These are phyloP conservation scores for Yamagishiella unicocca DNA, from an alignment of 139 green algal genomes.

Conservation along the genomic window DNA sequence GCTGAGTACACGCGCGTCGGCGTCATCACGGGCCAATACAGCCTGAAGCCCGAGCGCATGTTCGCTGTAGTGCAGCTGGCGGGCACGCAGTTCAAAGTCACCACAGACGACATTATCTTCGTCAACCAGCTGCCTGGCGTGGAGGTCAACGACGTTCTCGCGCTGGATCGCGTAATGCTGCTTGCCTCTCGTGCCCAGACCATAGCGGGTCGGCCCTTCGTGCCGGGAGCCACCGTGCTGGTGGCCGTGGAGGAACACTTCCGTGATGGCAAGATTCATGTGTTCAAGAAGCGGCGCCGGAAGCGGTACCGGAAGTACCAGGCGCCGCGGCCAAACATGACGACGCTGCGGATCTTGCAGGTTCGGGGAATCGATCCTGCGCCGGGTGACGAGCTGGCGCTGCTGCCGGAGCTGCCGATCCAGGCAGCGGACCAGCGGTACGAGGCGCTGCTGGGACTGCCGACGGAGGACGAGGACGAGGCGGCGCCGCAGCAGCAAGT, in stretches of 20 bases:
- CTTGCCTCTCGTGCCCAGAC: conserved; percentile 50
- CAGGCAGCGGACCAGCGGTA: not conserved
- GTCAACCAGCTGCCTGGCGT: conserved; percentile 55
- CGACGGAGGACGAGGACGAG: not conserved
- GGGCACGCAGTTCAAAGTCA: conserved; percentile 65
- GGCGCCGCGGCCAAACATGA: conserved; percentile 52
- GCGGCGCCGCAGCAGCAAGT: not conserved
- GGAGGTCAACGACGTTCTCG: conserved; percentile 62
- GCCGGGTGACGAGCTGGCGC: not conserved
- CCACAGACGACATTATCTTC: conserved; percentile 64
- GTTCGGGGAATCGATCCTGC: conserved; percentile 41
- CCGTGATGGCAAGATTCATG: conserved; percentile 64
- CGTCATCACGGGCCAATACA: conserved; percentile 51
- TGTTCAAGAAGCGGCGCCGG: conserved; percentile 66
- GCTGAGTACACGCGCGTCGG: conserved; percentile 45
- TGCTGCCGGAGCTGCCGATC: conserved; percentile 17
- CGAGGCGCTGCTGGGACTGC: not conserved
- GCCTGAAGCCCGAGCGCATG: conserved; percentile 29
- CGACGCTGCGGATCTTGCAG: conserved; percentile 60
- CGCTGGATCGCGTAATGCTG: conserved; percentile 61
- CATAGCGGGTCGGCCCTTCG: conserved; percentile 56
- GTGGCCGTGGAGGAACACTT: conserved; percentile 66
- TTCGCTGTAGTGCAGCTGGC: conserved; percentile 63
- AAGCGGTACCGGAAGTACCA: conserved; percentile 66
- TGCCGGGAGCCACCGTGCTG: conserved; percentile 52